Base-by-base conservation (phyloP, 495 filamentous ascomycete species). In the Penicillium samsonianum region DNA sequence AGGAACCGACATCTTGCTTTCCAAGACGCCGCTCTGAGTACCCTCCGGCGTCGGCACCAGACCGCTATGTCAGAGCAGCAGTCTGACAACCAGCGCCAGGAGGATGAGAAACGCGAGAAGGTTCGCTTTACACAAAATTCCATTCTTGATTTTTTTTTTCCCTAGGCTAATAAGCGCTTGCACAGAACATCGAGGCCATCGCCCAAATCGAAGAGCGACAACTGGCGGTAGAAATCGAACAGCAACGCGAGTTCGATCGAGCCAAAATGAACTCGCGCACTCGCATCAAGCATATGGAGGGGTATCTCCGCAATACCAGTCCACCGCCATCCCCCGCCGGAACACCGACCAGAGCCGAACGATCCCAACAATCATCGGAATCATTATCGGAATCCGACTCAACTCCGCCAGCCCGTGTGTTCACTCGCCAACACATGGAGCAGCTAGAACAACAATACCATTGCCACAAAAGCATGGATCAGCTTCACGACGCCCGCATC, bases 211-310 rank as follows among this genome's bases (percentile, higher is more conserved):
- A 92, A 69, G 88, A 90, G 63, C 81, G 87, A 11, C 89, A 92
- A 66, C 80, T 91, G 14, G 77, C 79, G n/a, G 83, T 84, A 3
- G 89, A 92, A 73, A 84, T 90, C 55, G 73, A 78, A 45, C 79
- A 87, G 25, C 79, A 85, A 10, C 79, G 70, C 16, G 75, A 79
- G 11, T 86, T 91, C 46, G 83, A 90, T 20, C 68, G 67, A 12
- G 74, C 76, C 10, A 80, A 80, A 55, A 72, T 76, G 49, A 86
- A 84, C 58, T 84, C 89, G 5, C 72, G 79, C n/a, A 84, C 88
- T 17, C 84, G 87, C 40, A 81, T 92, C 33, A 84, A 84, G 63
- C 82, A 92, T 56, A 91, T 92, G 89, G 88, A 91, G 67, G 86
- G 85, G 3, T 92, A 90, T 64, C 88, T 88, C 68, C 79, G 81